phyloP scores from a whole-genome alignment of 169 alveolate genomes.

The Plasmodium gonderi region DNA sequence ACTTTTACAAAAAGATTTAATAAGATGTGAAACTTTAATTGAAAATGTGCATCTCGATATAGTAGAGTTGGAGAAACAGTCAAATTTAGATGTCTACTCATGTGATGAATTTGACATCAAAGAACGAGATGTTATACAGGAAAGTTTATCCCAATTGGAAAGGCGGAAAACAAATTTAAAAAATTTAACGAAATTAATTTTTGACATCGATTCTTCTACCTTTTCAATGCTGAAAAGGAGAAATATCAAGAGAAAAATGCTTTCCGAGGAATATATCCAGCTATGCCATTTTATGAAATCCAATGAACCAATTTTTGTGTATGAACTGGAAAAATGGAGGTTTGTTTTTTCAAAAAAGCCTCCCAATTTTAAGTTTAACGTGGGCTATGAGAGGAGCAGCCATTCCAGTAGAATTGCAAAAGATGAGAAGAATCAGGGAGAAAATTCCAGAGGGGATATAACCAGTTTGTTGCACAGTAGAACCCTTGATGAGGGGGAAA shows the following conservation, averaged over 20 bases:
- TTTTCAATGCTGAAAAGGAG: neutral
- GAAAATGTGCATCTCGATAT: conserved; percentile 29
- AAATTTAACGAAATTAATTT: neutral
- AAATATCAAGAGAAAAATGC: no score
- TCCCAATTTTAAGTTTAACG: neutral
- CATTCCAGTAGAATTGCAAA: no score
- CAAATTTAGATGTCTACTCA: neutral
- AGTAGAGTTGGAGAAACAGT: conserved; percentile 22
- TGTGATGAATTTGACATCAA: conserved; percentile 7
- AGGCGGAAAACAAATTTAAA: neutral
- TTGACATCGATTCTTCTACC: neutral
- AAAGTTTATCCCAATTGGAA: neutral
- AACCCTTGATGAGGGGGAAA: neutral
- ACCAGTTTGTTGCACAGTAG: no score
- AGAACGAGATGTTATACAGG: neutral
- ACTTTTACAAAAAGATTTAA: conserved; percentile 19
- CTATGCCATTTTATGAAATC: neutral
- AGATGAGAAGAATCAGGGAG: conserved; percentile 30
- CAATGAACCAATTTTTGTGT: neutral
- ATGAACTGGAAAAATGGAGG: conserved; percentile 22
- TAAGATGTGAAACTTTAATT: conserved; percentile 25
- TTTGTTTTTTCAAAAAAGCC: neutral
- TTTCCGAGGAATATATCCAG: neutral
- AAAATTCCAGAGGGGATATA: neutral
- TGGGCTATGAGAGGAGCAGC: neutral